Evolutionary conservation across 176 grass and related monocot genomes (phyloP).

Genomic region (Tillandsia fasciculata): DNA sequence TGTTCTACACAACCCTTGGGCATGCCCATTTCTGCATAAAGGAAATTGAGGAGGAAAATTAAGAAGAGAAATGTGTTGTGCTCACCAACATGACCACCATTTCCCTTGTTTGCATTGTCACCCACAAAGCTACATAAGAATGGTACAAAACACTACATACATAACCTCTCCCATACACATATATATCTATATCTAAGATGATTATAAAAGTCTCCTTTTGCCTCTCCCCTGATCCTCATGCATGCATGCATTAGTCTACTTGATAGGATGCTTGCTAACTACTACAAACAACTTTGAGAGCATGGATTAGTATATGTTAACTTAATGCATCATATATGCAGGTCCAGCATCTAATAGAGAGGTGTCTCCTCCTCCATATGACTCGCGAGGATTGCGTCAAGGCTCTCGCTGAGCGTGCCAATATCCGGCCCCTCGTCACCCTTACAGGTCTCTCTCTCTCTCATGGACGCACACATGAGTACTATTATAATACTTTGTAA

Average conservation of each 20-base stretch:
- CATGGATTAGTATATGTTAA: too few relatives aligned
- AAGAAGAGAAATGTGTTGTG: conserved; percentile 12
- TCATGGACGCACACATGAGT: neutral
- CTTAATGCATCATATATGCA: neutral
- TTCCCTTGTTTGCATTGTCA: conserved; percentile 27
- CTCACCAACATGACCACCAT: conserved; percentile 7
- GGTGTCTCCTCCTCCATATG: conserved; percentile 26
- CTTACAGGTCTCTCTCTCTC: conserved; percentile 15
- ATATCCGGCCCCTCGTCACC: conserved; percentile 17
- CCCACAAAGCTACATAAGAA: conserved; percentile 22
- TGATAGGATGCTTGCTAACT: neutral
- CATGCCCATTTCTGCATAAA: neutral
- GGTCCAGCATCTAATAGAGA: conserved; percentile 33
- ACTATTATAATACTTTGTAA: neutral
- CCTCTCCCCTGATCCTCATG: neutral
- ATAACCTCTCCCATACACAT: neutral
- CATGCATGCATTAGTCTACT: neutral
- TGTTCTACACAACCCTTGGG: neutral
- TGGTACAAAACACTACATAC: conserved; percentile 11
- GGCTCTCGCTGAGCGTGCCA: conserved; percentile 20
- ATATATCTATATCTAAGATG: neutral
- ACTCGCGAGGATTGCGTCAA: conserved; percentile 24
- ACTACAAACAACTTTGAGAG: too few relatives aligned
- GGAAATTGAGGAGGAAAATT: neutral
- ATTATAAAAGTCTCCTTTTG: neutral